A percentile compares a stretch with the other conserved stretches of the same genome.
phyloP scores from a whole-genome alignment of 768 basidiomycete species.

The Fomitopsis serialis region DNA sequence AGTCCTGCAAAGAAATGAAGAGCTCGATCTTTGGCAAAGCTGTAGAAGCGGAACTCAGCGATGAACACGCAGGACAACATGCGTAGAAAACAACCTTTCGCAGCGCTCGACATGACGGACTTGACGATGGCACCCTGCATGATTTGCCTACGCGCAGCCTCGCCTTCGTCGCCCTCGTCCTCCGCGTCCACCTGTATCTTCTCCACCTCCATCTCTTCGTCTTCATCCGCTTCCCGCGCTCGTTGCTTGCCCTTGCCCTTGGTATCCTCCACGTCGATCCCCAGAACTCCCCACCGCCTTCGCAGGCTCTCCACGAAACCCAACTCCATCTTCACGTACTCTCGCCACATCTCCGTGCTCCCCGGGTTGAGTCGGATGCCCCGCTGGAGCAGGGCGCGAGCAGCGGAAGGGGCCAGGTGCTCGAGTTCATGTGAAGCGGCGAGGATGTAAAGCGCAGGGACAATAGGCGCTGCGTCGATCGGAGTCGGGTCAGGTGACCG shows the following conservation, averaged over 20 bases:
- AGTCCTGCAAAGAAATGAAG: slow-evolving; percentile 35
- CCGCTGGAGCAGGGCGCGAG: slow-evolving; percentile 81
- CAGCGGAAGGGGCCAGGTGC: slow-evolving; percentile 67
- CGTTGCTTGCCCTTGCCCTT: slow-evolving; percentile 23
- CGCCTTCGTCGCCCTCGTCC: slow-evolving; percentile 32
- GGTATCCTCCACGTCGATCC: slow-evolving; percentile 40
- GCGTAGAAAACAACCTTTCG: slow-evolving; percentile 48
- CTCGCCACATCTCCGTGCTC: slow-evolving; percentile 76
- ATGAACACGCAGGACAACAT: background rate
- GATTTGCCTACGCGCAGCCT: slow-evolving; percentile 58
- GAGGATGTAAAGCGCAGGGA: slow-evolving; percentile 74
- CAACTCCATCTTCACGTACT: slow-evolving; percentile 89
- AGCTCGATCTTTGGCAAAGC: slow-evolving; percentile 37
- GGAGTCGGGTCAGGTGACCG: no score
- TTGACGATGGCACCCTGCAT: slow-evolving; percentile 78
- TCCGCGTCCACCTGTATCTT: slow-evolving; percentile 8
- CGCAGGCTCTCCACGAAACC: slow-evolving; percentile 78
- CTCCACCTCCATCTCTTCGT: slow-evolving; percentile 10
- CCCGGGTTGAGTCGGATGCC: slow-evolving; percentile 76
- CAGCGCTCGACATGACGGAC: slow-evolving; percentile 70
- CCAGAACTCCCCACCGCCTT: slow-evolving; percentile 75
- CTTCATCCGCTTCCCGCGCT: slow-evolving; percentile 12
- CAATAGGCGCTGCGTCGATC: no score
- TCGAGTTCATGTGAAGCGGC: slow-evolving; percentile 81
- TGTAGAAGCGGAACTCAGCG: slow-evolving; percentile 15